Base-by-base conservation (phyloP, 1,284 basidiomycete species). In the Takashimella tepidaria region DNA sequence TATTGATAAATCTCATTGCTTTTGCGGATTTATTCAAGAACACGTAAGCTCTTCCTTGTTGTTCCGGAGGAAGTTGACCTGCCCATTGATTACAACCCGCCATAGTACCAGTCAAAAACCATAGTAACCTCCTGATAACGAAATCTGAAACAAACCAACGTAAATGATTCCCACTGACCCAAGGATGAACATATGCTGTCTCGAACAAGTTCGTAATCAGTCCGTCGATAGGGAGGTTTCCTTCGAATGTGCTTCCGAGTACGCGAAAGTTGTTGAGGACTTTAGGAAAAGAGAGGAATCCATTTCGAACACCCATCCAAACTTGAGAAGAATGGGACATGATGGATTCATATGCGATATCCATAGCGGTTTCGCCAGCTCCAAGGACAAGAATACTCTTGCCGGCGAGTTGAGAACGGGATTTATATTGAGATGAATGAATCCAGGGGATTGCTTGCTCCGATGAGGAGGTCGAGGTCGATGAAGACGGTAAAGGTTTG, bases 41-140 rank as follows among this genome's bases (percentile, higher is more conserved):
- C 37, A 74, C 74, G 55, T 76, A 78, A 1, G 72, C 81, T 47
- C 84, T 74, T 1, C 84, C 84, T 20, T 84, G 77, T 37, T 81
- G 73, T 40, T 82, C 80, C 0, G 79, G 78, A n/a, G 81, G 81
- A 2, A 85, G 74, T 60, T 83, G 82, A 12, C 84, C 82, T 19
- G 81, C 82, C 82, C 83, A 85, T 76, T 85, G 84, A 60, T 84
- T 84, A 65, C 83, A 84, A 6, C 84, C 83, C 4, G 82, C 81
- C 63, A 79, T 78, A 1, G 82, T 79, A 55, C 83, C 83, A 1
- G 84, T 85, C 51, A 86, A 65, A 31, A 82, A 60, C 82, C 83
- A 85, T 22, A 86, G 67, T 0, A 86, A 75, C 8, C 79, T 76
- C 61, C 84, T 84, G 69, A 86, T 80, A 52, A 85, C 80, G 61